Evolutionary conservation across 352 stramenopile genomes (phyloP), one percentile per base, ranked within the genome.

Genomic region (Phytopythium vexans): DNA sequence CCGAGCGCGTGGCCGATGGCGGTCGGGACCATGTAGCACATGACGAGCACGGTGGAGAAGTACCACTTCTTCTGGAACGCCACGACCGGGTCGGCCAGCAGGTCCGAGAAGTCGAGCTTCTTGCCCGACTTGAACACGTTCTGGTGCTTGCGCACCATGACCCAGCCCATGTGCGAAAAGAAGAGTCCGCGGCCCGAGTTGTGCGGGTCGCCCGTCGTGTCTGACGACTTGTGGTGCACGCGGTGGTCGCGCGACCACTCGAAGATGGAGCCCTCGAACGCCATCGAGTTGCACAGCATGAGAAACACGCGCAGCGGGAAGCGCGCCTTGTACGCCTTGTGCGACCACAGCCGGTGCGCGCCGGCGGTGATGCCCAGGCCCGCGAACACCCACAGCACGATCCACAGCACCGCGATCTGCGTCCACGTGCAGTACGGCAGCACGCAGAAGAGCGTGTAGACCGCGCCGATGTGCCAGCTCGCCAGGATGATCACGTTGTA

Each of bases 191-290:
- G 83, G 33, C 74, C 89, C 49, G 97, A 97, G 77, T 99, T 98
- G 86, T 99, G 97, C 51, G 92, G 92, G 62, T 97, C 90, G 3
- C 74, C 73, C 11, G 93, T 94, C 47, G 95, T 98, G 77, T 99
- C 95, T 32, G 93, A 98, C 65, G 96, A 94, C 76, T 99, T 99
- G 89, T 99, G 97, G 74, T 99, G 97, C 41, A 99, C 95, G 46
- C 97, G 92, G 80, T 99, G 97, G 74, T 99, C 97, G 43, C 97
- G 94, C n/a, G 95, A 89, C 97, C 97, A 99, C 72, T 99, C 95
- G 62, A 95, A 99, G 68, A 99, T 99, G 51, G 76, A 96, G 34
- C 97, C 97, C 77, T 99, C 66, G 60, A 90, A 90, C 49, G 97
- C 96, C 75, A 99, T 98, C 43, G 94, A 98, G 77, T 99, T 99